Evolutionary conservation across 768 basidiomycete genomes (phyloP).

Genomic region (Clitopilus hobsonii): DNA sequence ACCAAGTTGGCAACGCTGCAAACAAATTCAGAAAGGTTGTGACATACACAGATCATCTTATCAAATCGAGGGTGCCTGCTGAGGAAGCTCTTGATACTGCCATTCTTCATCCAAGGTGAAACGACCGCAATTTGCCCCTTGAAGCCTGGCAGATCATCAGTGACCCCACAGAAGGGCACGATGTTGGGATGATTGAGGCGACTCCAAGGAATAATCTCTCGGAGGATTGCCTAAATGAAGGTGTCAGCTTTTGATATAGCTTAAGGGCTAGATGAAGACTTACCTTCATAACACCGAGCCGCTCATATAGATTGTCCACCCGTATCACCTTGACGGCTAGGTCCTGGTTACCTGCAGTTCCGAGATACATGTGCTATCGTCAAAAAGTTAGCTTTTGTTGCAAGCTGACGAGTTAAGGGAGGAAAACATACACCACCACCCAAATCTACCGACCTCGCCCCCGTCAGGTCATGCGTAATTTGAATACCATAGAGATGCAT

Average conservation of each 20-base stretch:
- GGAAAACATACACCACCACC: slow-evolving; percentile 9
- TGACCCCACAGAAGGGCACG: slow-evolving; percentile 19
- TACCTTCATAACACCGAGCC: slow-evolving; percentile 3
- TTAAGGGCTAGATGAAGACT: slow-evolving; percentile 5
- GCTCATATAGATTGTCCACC: slow-evolving; percentile 6
- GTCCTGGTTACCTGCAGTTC: slow-evolving; percentile 5
- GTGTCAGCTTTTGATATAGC: neutral
- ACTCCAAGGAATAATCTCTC: slow-evolving; percentile 18
- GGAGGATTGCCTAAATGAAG: slow-evolving; percentile 13
- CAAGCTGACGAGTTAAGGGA: neutral
- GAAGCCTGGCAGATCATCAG: slow-evolving; percentile 8
- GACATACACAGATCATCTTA: slow-evolving; percentile 15
- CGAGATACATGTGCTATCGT: slow-evolving; percentile 16
- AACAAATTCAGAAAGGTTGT: neutral
- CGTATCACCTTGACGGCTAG: slow-evolving; percentile 19
- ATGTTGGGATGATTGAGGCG: slow-evolving; percentile 21
- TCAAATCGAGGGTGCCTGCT: slow-evolving; percentile 20
- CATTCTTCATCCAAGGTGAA: slow-evolving; percentile 19
- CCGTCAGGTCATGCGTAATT: slow-evolving; percentile 3
- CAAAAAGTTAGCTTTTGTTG: neutral
- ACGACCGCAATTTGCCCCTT: slow-evolving; percentile 13
- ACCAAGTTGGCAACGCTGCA: neutral
- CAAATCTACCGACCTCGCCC: slow-evolving; percentile 22
- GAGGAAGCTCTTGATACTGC: slow-evolving; percentile 16
- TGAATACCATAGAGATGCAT: slow-evolving; percentile 11